These are phyloP conservation scores for Fusarium brevicatenulatum DNA, from an alignment of 2,329 filamentous ascomycete genomes.

Conservation along the genomic window DNA sequence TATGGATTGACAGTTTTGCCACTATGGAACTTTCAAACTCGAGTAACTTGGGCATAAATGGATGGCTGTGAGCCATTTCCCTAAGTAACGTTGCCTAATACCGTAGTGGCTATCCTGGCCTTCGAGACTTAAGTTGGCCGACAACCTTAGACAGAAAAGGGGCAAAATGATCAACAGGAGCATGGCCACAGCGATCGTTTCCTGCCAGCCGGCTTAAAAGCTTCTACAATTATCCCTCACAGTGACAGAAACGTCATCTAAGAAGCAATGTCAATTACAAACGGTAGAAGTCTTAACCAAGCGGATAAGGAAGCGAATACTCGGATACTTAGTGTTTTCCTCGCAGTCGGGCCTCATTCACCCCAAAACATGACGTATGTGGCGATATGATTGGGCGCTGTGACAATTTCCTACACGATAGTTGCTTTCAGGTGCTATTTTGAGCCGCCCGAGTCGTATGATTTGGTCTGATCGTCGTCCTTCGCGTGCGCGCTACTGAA, in stretches of 20 bases:
- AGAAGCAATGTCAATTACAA: accelerated
- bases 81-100: background rate
- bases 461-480: background rate
- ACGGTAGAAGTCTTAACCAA: background rate
- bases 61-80: background rate
- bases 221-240: too few species aligned
- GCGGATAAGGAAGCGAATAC: background rate
- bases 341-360: background rate
- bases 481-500: background rate
- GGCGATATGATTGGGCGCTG: background rate
- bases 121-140: background rate
- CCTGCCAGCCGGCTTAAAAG: too few species aligned
- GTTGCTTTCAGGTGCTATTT: background rate
- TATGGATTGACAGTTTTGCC: background rate
- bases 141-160: background rate
- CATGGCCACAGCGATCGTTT: background rate
- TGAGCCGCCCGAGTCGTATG: background rate
- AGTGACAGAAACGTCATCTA: background rate
- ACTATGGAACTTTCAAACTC: background rate
- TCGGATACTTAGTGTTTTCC: too few species aligned
- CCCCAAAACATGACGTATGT: background rate
- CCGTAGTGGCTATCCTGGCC: background rate
- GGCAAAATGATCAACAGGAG: background rate
- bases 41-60: background rate
- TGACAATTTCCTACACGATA: background rate